These are phyloP conservation scores for Geopyxis carbonaria DNA, from an alignment of 495 filamentous ascomycete species.

Conservation along the genomic window DNA sequence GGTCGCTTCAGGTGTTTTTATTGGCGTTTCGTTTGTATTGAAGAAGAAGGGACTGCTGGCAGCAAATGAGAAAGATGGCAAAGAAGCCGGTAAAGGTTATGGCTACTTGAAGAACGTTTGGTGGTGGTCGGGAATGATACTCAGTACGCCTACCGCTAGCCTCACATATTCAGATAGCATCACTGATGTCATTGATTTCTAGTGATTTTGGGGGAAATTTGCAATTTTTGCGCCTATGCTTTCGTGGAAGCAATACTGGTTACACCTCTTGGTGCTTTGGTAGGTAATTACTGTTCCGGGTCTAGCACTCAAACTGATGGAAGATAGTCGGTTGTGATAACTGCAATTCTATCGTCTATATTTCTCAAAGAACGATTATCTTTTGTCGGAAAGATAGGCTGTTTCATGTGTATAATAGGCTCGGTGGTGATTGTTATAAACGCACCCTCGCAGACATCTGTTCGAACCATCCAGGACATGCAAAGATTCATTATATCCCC, in stretches of 20 bases:
- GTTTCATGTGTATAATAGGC: slow-evolving; percentile 86
- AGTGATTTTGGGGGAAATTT: slow-evolving; percentile 87
- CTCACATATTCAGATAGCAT: too few relatives aligned
- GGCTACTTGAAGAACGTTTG: slow-evolving; percentile 90
- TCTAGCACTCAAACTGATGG: background rate
- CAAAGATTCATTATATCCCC: slow-evolving; percentile 73
- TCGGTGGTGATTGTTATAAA: slow-evolving; percentile 89
- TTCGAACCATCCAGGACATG: slow-evolving; percentile 83
- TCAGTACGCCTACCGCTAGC: slow-evolving; percentile 33
- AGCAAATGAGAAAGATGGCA: slow-evolving; percentile 86
- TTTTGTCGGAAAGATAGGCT: slow-evolving; percentile 90
- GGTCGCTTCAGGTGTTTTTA: slow-evolving; percentile 78
- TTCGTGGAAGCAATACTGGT: slow-evolving; percentile 96
- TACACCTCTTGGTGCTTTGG: slow-evolving; percentile 79
- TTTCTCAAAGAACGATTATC: slow-evolving; percentile 92
- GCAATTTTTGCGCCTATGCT: slow-evolving; percentile 94
- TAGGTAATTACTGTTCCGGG: slow-evolving; percentile 3
- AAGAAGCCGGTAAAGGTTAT: slow-evolving; percentile 84
- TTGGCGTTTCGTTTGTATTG: slow-evolving; percentile 85
- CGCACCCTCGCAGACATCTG: slow-evolving; percentile 70
- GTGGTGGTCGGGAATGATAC: slow-evolving; percentile 92
- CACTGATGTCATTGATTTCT: background rate
- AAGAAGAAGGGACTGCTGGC: slow-evolving; percentile 84
- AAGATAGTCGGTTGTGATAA: slow-evolving; percentile 83
- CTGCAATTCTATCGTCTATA: slow-evolving; percentile 80